These are phyloP conservation scores for Grosmannia clavigera DNA, from an alignment of 2,329 filamentous ascomycete species.

Conservation along the genomic window DNA sequence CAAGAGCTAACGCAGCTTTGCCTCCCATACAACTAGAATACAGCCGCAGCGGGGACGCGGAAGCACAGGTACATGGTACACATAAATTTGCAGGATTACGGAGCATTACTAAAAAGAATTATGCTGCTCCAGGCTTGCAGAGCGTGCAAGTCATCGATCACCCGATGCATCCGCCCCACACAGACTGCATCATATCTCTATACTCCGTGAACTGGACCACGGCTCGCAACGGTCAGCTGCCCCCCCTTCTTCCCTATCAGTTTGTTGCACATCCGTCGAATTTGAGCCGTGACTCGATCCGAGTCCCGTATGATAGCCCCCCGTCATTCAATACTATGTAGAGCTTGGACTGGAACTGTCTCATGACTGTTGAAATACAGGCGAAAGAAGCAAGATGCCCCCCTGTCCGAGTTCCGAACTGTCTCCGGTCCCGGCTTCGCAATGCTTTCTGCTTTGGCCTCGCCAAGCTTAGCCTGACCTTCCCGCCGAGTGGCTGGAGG, in stretches of 20 bases:
- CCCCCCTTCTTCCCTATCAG: too few relatives aligned
- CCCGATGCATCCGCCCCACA: background rate
- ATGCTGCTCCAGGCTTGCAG: background rate
- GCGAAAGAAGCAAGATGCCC: background rate
- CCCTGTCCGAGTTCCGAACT: too few relatives aligned
- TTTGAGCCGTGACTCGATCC: too few relatives aligned
- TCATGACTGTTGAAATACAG: background rate
- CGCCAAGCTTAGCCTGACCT: background rate
- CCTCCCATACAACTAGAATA: background rate
- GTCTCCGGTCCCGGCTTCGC: too few relatives aligned
- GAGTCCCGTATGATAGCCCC: background rate
- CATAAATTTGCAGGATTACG: background rate
- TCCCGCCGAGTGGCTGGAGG: background rate
- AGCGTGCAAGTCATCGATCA: background rate
- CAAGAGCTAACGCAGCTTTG: background rate
- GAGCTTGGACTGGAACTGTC: background rate
- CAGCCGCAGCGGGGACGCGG: background rate
- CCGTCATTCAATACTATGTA: background rate
- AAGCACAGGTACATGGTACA: background rate
- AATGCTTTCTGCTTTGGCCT: background rate
- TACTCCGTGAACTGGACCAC: background rate
- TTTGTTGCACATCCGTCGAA: background rate
- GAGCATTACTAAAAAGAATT: background rate
- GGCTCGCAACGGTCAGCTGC: background rate
- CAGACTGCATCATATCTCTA: background rate